phyloP scores from a whole-genome alignment of 805 yeast genomes.

The Cyberlindnera meyerae region DNA sequence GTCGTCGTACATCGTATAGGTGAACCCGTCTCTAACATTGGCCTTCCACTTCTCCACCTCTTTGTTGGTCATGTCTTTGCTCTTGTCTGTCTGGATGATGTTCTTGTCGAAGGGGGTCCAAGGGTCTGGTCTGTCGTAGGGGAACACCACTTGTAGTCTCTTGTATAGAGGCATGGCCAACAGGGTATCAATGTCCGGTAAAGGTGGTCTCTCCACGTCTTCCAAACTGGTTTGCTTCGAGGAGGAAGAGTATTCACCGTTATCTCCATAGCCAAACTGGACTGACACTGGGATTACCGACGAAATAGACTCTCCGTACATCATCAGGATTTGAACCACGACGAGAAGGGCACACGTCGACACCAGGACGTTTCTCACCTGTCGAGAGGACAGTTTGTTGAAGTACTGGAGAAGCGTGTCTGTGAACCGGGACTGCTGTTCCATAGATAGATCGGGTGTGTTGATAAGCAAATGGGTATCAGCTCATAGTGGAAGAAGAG shows the following conservation, averaged over 20 bases:
- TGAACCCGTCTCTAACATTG: slow-evolving; percentile 9
- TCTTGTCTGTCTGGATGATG: slow-evolving; percentile 33
- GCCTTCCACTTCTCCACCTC: slow-evolving; percentile 9
- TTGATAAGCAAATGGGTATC: too few relatives aligned
- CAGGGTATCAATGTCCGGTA: slow-evolving; percentile 1
- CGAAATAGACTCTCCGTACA: too few relatives aligned
- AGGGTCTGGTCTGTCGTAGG: slow-evolving; percentile 3
- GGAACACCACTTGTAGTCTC: slow-evolving; percentile 12
- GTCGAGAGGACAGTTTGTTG: too few relatives aligned
- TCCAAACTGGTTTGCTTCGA: background rate
- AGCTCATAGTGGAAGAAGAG: too few relatives aligned
- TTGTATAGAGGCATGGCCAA: slow-evolving; percentile 11
- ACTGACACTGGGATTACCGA: too few relatives aligned
- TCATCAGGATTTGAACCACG: too few relatives aligned
- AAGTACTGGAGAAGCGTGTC: too few relatives aligned
- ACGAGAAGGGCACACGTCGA: too few relatives aligned
- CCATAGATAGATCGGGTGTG: too few relatives aligned
- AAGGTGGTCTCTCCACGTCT: background rate
- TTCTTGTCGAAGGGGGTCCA: slow-evolving; percentile 24
- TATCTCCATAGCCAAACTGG: background rate
- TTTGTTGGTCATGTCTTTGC: slow-evolving; percentile 38
- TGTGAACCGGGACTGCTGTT: too few relatives aligned
- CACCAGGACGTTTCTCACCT: too few relatives aligned
- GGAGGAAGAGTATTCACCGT: too few relatives aligned
- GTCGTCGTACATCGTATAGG: slow-evolving; percentile 29